Evolutionary conservation across 2,329 filamentous ascomycete genomes (phyloP), one percentile per base, ranked within the genome.

Genomic region (Epichloe gansuensis): DNA sequence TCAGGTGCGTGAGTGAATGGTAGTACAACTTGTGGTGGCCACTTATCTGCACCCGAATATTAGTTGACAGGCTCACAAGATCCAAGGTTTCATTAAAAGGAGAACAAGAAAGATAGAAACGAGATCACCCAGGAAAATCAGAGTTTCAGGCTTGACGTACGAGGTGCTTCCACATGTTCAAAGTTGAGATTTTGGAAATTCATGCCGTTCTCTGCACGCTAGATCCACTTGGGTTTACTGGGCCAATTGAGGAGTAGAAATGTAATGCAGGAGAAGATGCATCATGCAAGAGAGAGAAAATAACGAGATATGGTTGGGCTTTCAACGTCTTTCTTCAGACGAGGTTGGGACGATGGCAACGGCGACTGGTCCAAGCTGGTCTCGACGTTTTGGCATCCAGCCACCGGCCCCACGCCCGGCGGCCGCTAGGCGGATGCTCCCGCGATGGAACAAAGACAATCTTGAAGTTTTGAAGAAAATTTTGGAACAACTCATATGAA

Each of bases 111-210:
- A 3, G 35, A 47, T 34, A 21, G 6, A 47, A 9, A n/a, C 4
- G 13, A 11, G 7, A 47, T 35, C 0, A 23, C 25, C 2, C 5
- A 41, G 31, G 15, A 45, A 42, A 15, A 38, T 31, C n/a, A 25
- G 31, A 38, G 3, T 15, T 28, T 48, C 45, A 45, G 42, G 53
- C 46, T 57, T 52, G 49, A 68, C 67, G 60, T 69, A 70, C 68
- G 64, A 58, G 62, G 58, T 57, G 60, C 62, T 62, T 70, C 67
- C 59, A 67, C 63, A 63, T 65, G 59, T 55, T 70, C 63, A 56
- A 65, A 65, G 61, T 65, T 62, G 54, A 61, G 54, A 57, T 63
- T 65, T 60, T 67, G 66, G 58, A 64, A 65, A 60, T 67, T 71
- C 70, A 72, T 72, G 59, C 53, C 54, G 55, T 51, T 50, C 52